Evolutionary conservation across 371 early-diverging fungal genomes (phyloP), one percentile per base, ranked within the genome.

Genomic region (Mortierella sp.): DNA sequence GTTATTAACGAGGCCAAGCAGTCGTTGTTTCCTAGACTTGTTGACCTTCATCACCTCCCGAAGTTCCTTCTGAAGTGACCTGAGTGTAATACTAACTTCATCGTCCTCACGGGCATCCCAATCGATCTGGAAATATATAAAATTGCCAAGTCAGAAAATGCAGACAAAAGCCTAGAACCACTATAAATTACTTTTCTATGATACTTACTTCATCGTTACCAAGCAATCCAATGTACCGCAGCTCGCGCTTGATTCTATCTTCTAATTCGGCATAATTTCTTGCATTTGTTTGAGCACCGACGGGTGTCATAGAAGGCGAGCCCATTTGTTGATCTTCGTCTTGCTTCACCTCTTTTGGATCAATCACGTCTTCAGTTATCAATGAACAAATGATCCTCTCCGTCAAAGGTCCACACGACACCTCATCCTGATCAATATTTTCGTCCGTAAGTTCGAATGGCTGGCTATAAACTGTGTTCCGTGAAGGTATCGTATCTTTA

Each of bases 71-170:
- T 95, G 94, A 29, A 91, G 75, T 6, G 84, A 64, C 12, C 94
- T 83, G 32, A 97, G 85, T 43, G 93, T 91, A 10, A 85, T 89
- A 54, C 91, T 89, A 23, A 97, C 89, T 59, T 96, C 96, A 76
- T 97, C 97, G 62, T 94, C 93, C 62, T 93, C 91, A 57, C 86
- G 81, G 4, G 89, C 86, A 62, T 91, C 81, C 92, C 92, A 94
- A 59, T 93, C 89, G 35, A 84, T 82, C 88, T 86, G 64, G 15
- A 59, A 4, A 57, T 6, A 32, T n/a, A 32, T 45, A 22, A 26
- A 51, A 28, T 10, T 3, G 23, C 23, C 43, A 31, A 10, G 42
- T 55, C n/a, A 42, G 31, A 28, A 15, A 61, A 29, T 3, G 32
- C 32, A 15, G 45, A 17, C 5, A 0, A 55, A 55, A 22, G 19